Percentiles rank a stretch among this genome's conserved stretches.
These are phyloP conservation scores for Pythium guiyangense DNA, from an alignment of 352 stramenopile species.

Conservation along the genomic window DNA sequence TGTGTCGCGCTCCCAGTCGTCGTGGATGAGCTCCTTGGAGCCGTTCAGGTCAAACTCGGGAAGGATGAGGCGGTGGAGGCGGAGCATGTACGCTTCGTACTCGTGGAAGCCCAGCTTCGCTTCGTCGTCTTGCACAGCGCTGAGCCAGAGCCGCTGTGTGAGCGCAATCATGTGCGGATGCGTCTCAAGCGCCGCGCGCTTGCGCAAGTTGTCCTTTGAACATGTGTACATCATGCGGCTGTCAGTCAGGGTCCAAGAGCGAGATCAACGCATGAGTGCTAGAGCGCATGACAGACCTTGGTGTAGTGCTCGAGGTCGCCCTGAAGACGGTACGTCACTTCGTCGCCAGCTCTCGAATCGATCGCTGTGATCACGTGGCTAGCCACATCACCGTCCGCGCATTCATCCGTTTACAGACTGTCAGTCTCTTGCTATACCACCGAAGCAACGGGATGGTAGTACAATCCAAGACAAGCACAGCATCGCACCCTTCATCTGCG, in stretches of 20 bases:
- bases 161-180: constrained; percentile 64
- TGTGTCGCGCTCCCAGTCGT: constrained; percentile 68
- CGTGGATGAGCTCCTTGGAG: constrained; percentile 57
- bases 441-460: background rate
- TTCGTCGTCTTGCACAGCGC: constrained; percentile 24
- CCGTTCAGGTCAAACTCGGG: constrained; percentile 63
- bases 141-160: constrained; percentile 68
- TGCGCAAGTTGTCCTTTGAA: constrained; percentile 56
- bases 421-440: too few relatives aligned
- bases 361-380: constrained; percentile 62
- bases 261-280: background rate
- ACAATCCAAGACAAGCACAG: background rate
- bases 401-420: background rate
- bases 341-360: constrained; percentile 10
- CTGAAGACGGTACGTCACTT: constrained; percentile 60
- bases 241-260: too few relatives aligned
- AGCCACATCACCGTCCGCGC: background rate
- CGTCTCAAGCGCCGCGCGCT: constrained; percentile 50
- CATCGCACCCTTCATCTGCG: constrained; percentile 39
- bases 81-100: constrained; percentile 72
- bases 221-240: background rate
- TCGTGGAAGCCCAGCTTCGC: constrained; percentile 34
- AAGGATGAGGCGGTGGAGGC: constrained; percentile 70
- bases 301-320: constrained; percentile 76
- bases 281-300: constrained; percentile 24